A percentile compares a stretch with the other conserved stretches of the same genome.
Conservation (phyloP, 2,329 filamentous ascomycete genomes). For the Exophiala viscosa region DNA sequence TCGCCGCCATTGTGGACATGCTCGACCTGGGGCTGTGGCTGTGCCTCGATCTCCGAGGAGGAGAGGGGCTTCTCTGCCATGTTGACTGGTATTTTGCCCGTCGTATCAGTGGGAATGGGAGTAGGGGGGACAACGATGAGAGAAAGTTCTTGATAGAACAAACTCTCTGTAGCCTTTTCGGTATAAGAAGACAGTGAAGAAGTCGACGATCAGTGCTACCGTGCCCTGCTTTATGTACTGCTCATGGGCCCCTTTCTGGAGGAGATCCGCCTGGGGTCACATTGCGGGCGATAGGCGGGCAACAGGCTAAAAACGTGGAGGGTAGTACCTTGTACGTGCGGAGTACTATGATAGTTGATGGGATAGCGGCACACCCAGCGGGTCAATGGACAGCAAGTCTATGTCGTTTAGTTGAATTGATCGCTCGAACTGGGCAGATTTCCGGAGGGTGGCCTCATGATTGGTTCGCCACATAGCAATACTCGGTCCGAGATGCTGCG, state of each 20-base stretch:
- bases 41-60: constrained; percentile 34
- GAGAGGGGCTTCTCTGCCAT: constrained; percentile 36
- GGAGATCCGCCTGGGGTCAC: neutral
- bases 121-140: neutral
- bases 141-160: neutral
- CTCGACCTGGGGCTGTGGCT: constrained; percentile 26
- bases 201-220: neutral
- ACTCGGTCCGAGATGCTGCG: too few species aligned
- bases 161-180: too few species aligned
- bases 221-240: neutral
- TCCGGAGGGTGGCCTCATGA: too few species aligned
- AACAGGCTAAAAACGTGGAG: neutral
- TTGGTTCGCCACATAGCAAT: too few species aligned
- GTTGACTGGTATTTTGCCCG: constrained; percentile 27
- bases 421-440: too few species aligned
- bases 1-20: constrained; percentile 36
- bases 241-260: neutral
- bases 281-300: neutral
- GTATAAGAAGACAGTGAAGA: neutral
- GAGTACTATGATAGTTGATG: neutral
- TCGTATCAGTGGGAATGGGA: constrained; percentile 2
- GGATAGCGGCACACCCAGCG: neutral
- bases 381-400: neutral
- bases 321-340: neutral
- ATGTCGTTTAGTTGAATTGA: too few species aligned